Percentiles rank a stretch among this genome's conserved stretches.
These are phyloP conservation scores for Chlorella ohadii DNA, from an alignment of 139 green algal species.

Conservation along the genomic window DNA sequence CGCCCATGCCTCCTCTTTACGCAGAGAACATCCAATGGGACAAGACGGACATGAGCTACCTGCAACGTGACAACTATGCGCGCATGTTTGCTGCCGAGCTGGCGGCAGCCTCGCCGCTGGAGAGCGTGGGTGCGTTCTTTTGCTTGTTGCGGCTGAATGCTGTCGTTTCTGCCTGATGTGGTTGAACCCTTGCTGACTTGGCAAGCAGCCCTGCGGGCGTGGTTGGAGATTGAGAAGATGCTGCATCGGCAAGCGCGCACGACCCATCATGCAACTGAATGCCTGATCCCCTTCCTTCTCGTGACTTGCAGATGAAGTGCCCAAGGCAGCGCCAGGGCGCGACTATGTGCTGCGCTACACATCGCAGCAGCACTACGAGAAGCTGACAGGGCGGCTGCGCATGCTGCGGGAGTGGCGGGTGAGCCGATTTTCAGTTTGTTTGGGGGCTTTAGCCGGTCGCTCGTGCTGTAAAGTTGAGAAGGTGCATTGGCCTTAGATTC, in stretches of 20 bases:
- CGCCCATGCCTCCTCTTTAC: too few species aligned
- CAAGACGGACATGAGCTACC: slow-evolving; percentile 39
- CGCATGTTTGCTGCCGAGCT: slow-evolving; percentile 5
- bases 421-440: too few species aligned
- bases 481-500: too few species aligned
- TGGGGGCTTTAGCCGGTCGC: too few species aligned
- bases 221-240: too few species aligned
- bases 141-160: too few species aligned
- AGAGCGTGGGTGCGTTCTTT: not conserved
- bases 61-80: slow-evolving; percentile 20
- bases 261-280: not conserved
- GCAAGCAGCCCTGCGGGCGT: too few species aligned
- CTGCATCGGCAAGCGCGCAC: too few species aligned
- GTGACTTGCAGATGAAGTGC: not conserved
- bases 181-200: too few species aligned
- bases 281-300: too few species aligned
- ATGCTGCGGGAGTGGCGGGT: slow-evolving; percentile 51
- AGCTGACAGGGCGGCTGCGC: slow-evolving; percentile 29
- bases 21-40: slow-evolving; percentile 47
- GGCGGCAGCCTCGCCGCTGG: not conserved
- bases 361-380: slow-evolving; percentile 47
- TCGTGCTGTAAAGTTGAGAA: too few species aligned
- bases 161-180: too few species aligned
- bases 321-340: not conserved
- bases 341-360: slow-evolving; percentile 40